Base-by-base conservation (phyloP, 2,329 filamentous ascomycete genomes). In the Arachnomyces sp. region DNA sequence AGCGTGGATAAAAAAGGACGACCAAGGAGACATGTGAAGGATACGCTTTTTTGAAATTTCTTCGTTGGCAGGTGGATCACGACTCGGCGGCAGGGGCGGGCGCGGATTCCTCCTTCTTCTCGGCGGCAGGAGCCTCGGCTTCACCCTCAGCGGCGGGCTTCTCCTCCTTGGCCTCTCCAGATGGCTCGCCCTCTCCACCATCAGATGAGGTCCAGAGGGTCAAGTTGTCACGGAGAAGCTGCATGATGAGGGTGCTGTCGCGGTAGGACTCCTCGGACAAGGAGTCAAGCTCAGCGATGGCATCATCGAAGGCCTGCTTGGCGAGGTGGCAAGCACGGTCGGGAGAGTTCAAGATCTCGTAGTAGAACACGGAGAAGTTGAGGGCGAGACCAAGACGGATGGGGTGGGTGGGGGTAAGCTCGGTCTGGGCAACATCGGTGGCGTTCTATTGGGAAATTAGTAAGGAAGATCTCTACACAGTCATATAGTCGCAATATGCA, bases 291-390 rank as follows among this genome's bases (percentile, higher is more conserved):
- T 96, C 89, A 61, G 90, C 90, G 66, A 96, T 95, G 60, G 90
- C 90, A 67, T 95, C 90, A 66, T 96, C 90, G 63, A 96, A 96
- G 37, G 92, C 90, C 76, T 96, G 90, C 81, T 96, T 96, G 70
- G 90, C 90, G 54, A 96, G 81, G 67, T 96, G 90, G 81, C 90
- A 96, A 62, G 90, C 90, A 64, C 85, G 87, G 71, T 95, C 89
- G 60, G 89, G 90, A 28, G 89, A 93, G 82, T 95, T 96, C 64
- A 95, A 76, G 66, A 95, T 95, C 79, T 95, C 92, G 71, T 95
- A 94, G 81, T 94, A 94, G 77, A 95, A 95, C 60, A 95, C 90
- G 50, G 89, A 95, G 81, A 96, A 95, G 83, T 95, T 96, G 57
- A 96, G 81, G 55, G 90, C 90, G 60, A 96, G 83, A 68, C 90